These are phyloP conservation scores for Pseudogymnoascus verrucosus DNA, from an alignment of 2,329 filamentous ascomycete species.

Conservation along the genomic window DNA sequence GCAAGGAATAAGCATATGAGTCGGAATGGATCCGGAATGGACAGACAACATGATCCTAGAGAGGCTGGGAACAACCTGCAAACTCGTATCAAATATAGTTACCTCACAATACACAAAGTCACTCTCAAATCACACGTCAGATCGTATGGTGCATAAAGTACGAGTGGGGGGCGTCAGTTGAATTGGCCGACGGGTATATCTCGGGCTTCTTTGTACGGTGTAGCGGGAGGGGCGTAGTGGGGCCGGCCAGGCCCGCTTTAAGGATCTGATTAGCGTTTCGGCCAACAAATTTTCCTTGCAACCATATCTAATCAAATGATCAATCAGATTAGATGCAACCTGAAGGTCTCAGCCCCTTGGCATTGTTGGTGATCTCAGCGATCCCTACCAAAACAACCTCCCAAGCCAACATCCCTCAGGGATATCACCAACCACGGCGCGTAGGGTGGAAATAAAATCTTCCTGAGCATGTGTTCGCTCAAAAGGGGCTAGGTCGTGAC, in stretches of 20 bases:
- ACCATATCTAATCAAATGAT: constrained; percentile 7
- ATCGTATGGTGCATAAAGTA: neutral
- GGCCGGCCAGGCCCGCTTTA: neutral
- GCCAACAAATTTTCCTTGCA: neutral
- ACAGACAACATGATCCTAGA: neutral
- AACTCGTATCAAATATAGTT: neutral
- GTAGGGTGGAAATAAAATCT: neutral
- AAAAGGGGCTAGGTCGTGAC: neutral
- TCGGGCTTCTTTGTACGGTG: neutral
- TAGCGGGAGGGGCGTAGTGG: neutral
- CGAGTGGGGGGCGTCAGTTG: neutral
- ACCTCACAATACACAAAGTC: neutral
- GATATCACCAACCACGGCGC: neutral
- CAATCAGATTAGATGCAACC: constrained; percentile 12
- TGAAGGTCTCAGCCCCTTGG: neutral
- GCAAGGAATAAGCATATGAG: neutral
- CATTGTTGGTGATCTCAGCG: neutral
- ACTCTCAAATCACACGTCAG: neutral
- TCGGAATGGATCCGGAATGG: neutral
- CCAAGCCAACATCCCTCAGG: neutral
- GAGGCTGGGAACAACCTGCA: neutral
- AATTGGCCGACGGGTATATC: neutral
- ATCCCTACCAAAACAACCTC: neutral
- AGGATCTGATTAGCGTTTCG: constrained; percentile 5
- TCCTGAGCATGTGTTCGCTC: neutral